Evolutionary conservation across 2,329 filamentous ascomycete genomes (phyloP), one percentile per base, ranked within the genome.

Genomic region (Colletotrichum tamarilloi): DNA sequence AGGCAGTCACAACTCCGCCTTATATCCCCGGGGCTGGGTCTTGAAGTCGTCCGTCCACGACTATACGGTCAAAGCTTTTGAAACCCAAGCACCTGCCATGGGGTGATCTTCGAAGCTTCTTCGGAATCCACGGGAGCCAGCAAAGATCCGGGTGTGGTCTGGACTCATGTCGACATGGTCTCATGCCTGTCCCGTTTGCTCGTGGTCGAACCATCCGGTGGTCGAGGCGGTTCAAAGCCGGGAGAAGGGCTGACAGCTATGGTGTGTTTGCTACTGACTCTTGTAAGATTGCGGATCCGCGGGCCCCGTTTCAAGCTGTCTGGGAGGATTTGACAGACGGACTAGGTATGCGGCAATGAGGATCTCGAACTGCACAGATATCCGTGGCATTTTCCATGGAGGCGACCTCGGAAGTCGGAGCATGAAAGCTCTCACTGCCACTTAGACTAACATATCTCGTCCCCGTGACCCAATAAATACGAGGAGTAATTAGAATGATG

Each of bases 61-160:
- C 32, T 35, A 35, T 35, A 35, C 38, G 19, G n/a, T 22, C n/a
- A 53, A 53, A 35, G 46, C 60, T 63, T 63, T 22, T 49, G 42
- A 22, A 63, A 63, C 30, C 46, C 7, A 19, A 11, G 8, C 5
- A 19, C 42, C n/a, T 28, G 46, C n/a, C 22, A 22, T 57, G 67
- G 58, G 49, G 59, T 65, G 49, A 62, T 65, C 24, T 57, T 52
- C 46, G n/a, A 73, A 70, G 59, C 70, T 70, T 70, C 35, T 56
- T 26, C 26, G 28, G 57, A 7, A 16, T 26, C 11, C 32, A 6
- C 19, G 16, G 8, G 53, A 9, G 19, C n/a, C 59, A 19, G 42
- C 59, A 60, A 67, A 24, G 28, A 22, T 65, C 64, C 19, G 32
- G 4, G 2, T 24, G 58, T 12, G 64, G 64, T 52, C 58, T 62